Evolutionary conservation across 495 filamentous ascomycete species (phyloP).

Genomic region (Pyrenopolyporus hunteri): DNA sequence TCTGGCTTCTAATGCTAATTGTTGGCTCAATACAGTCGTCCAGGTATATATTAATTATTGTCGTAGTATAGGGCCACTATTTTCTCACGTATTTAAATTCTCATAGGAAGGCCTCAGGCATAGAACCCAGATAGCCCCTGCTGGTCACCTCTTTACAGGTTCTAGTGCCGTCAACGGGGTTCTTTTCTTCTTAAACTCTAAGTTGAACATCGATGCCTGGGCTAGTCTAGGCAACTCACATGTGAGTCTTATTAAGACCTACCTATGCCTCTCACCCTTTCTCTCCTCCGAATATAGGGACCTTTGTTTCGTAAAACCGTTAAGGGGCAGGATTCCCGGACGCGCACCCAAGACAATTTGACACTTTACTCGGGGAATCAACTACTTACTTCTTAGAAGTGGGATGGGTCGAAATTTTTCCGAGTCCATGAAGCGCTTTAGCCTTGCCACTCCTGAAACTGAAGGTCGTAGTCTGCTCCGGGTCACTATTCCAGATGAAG

Average conservation of each 20-base stretch:
- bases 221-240: slow-evolving; percentile 47
- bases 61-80: too few relatives aligned
- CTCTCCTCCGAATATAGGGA: too few relatives aligned
- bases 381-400: too few relatives aligned
- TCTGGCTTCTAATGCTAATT: too few relatives aligned
- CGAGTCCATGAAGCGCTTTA: slow-evolving; percentile 19
- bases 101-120: not conserved
- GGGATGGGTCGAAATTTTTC: slow-evolving; percentile 45
- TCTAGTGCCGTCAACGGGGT: slow-evolving; percentile 31
- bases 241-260: too few relatives aligned
- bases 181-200: slow-evolving; percentile 16
- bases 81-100: too few relatives aligned
- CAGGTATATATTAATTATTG: too few relatives aligned
- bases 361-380: too few relatives aligned
- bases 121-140: not conserved
- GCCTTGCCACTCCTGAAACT: not conserved
- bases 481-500: slow-evolving; percentile 14
- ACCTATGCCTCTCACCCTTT: too few relatives aligned
- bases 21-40: not conserved
- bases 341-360: too few relatives aligned
- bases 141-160: slow-evolving; percentile 38
- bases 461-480: slow-evolving; percentile 28
- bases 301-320: too few relatives aligned
- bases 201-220: slow-evolving; percentile 47
- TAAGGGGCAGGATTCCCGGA: too few relatives aligned